Evolutionary conservation across 78 protist species (phyloP).

Genomic region (Isochrysis galbana): DNA sequence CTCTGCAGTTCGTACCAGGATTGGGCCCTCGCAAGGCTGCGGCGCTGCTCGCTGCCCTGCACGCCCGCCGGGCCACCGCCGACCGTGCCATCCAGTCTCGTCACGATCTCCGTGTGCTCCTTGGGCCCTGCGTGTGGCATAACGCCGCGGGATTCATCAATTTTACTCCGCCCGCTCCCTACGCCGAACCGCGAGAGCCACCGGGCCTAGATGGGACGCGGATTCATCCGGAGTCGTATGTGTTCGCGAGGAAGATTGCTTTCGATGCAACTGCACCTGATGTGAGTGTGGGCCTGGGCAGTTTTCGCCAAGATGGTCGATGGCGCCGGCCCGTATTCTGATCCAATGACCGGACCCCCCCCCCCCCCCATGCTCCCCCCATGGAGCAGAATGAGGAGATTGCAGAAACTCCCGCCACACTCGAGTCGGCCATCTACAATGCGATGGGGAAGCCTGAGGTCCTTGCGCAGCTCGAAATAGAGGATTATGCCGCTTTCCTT

Average conservation of each 20-base stretch:
- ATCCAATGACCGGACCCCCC: too few species aligned
- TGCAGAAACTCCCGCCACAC: too few species aligned
- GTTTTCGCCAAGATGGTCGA: too few species aligned
- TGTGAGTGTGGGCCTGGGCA: background rate
- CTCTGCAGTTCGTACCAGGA: slow-evolving; percentile 41
- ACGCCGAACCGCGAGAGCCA: background rate
- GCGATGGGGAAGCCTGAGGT: too few species aligned
- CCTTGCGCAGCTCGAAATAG: too few species aligned
- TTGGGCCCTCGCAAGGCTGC: slow-evolving; percentile 42
- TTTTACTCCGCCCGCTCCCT: background rate
- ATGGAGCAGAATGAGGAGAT: too few species aligned
- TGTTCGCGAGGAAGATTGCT: background rate
- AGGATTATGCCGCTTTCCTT: too few species aligned
- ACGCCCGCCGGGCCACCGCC: background rate
- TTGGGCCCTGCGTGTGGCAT: background rate
- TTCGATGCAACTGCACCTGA: background rate
- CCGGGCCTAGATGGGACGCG: background rate
- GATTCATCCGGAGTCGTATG: background rate
- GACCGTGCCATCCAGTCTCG: background rate
- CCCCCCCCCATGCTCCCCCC: too few species aligned
- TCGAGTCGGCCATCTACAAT: too few species aligned
- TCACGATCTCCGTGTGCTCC: background rate
- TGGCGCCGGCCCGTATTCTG: too few species aligned
- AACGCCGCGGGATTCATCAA: background rate
- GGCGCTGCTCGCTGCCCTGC: background rate